Evolutionary conservation across 805 yeast species (phyloP).

Genomic region (Wickerhamomyces bisporus): DNA sequence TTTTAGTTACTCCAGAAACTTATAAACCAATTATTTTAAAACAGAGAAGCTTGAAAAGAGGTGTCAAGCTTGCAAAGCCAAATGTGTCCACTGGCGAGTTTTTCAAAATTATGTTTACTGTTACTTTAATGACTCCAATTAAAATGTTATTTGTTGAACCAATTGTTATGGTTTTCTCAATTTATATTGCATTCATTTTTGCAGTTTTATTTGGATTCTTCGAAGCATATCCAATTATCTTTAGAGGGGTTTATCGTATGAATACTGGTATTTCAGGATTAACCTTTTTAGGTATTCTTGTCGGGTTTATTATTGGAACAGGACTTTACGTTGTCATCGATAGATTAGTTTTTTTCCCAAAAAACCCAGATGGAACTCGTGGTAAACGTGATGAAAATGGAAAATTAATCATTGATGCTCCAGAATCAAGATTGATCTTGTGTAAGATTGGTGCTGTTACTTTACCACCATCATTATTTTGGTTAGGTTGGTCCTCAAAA

Average conservation of each 20-base stretch:
- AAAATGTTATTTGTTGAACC: conserved; percentile 72
- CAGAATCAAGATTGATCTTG: conserved; percentile 55
- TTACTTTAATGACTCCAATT: conserved; percentile 56
- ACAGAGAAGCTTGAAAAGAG: conserved; percentile 56
- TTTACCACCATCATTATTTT: conserved; percentile 65
- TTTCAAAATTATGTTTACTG: conserved; percentile 39
- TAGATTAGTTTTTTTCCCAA: conserved; percentile 44
- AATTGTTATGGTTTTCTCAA: conserved; percentile 62
- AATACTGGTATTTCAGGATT: conserved; percentile 57
- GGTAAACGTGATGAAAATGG: conserved; percentile 45
- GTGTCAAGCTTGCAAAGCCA: conserved; percentile 39
- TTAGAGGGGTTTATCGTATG: conserved; percentile 61
- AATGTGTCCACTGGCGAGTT: conserved; percentile 31
- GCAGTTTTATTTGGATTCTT: conserved; percentile 77
- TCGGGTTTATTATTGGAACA: conserved; percentile 59
- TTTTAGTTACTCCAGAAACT: conserved; percentile 56
- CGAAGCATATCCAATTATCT: conserved; percentile 74
- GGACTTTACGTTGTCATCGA: conserved; percentile 45
- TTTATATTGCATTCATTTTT: conserved; percentile 69
- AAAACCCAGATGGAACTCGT: conserved; percentile 58
- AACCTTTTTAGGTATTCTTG: conserved; percentile 66
- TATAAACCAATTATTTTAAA: conserved; percentile 63
- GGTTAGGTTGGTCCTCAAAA: conserved; percentile 79
- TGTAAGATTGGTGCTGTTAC: conserved; percentile 65
- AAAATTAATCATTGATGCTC: conserved; percentile 46